Evolutionary conservation across 805 yeast species (phyloP).

Genomic region (Candida michaelii): DNA sequence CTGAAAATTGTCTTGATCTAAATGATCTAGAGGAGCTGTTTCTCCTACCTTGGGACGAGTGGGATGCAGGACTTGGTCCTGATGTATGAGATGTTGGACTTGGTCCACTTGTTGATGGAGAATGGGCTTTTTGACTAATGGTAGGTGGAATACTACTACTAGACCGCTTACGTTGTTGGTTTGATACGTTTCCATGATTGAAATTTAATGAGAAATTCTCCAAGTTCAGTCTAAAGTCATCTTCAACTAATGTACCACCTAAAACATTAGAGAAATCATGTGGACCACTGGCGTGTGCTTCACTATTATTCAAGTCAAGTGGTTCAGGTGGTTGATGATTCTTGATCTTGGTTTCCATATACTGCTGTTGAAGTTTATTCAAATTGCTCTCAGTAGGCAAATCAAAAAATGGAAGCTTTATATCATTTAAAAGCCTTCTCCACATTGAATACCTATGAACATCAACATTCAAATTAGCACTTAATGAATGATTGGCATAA

Average conservation of each 20-base stretch:
- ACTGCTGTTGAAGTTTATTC: slow-evolving; percentile 20
- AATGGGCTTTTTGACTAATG: too few relatives aligned
- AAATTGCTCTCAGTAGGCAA: slow-evolving; percentile 42
- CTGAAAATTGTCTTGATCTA: slow-evolving; percentile 20
- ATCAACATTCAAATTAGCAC: slow-evolving; percentile 30
- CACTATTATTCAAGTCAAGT: slow-evolving; percentile 1
- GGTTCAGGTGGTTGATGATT: background rate
- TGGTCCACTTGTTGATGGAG: too few relatives aligned
- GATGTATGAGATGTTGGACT: background rate
- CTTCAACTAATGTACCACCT: slow-evolving; percentile 27
- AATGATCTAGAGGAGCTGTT: slow-evolving; percentile 15
- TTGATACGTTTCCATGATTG: slow-evolving; percentile 9
- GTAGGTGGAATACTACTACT: slow-evolving; percentile 8
- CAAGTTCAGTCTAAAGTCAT: slow-evolving; percentile 28
- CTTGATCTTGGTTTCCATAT: slow-evolving; percentile 16
- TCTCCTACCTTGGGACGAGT: slow-evolving; percentile 5
- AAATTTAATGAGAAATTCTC: slow-evolving; percentile 32
- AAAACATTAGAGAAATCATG: slow-evolving; percentile 33
- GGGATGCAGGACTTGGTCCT: background rate
- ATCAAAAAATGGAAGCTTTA: slow-evolving; percentile 44
- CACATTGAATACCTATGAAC: slow-evolving; percentile 32
- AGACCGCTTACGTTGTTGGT: background rate
- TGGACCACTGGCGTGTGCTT: slow-evolving; percentile 1
- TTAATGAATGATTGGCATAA: slow-evolving; percentile 22
- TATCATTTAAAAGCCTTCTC: slow-evolving; percentile 38